Percentiles rank a stretch among this genome's conserved stretches.
Conservation (phyloP, 371 early-diverging fungal species). For the Apophysomyces trapeziformis region DNA sequence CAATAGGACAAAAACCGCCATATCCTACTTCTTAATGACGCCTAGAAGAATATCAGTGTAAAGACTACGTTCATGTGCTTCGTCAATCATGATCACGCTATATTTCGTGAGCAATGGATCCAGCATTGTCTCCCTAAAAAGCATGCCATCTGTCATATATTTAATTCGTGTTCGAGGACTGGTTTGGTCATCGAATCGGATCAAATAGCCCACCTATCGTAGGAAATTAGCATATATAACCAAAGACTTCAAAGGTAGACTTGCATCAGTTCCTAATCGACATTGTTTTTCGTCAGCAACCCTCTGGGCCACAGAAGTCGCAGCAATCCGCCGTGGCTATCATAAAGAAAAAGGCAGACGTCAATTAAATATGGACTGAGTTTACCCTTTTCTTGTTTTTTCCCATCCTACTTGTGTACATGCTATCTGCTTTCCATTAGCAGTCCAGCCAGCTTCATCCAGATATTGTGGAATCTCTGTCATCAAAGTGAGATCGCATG, state of each 20-base stretch:
- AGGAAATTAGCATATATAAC: slow-evolving; percentile 51
- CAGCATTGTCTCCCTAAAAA: slow-evolving; percentile 77
- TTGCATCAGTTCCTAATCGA: slow-evolving; percentile 80
- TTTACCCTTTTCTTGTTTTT: background rate
- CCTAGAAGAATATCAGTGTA: slow-evolving; percentile 89
- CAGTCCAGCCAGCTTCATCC: slow-evolving; percentile 71
- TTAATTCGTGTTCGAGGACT: slow-evolving; percentile 73
- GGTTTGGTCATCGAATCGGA: slow-evolving; percentile 81
- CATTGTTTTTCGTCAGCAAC: slow-evolving; percentile 92
- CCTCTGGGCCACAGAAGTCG: slow-evolving; percentile 95
- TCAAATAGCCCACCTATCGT: slow-evolving; percentile 61
- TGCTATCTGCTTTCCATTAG: slow-evolving; percentile 66
- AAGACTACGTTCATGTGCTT: slow-evolving; percentile 91
- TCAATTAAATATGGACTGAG: background rate
- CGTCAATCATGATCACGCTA: slow-evolving; percentile 90
- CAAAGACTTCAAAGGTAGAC: background rate
- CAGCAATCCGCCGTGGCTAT: slow-evolving; percentile 96
- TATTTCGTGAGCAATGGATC: slow-evolving; percentile 81
- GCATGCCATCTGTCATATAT: slow-evolving; percentile 92
- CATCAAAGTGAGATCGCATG: background rate
- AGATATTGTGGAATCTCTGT: slow-evolving; percentile 83
- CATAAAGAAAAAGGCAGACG: background rate
- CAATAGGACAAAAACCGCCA: background rate
- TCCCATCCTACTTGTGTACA: slow-evolving; percentile 66
- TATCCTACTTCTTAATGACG: slow-evolving; percentile 69